Evolutionary conservation across 139 green algal species (phyloP).

Genomic region (Coccomyxa sp.): DNA sequence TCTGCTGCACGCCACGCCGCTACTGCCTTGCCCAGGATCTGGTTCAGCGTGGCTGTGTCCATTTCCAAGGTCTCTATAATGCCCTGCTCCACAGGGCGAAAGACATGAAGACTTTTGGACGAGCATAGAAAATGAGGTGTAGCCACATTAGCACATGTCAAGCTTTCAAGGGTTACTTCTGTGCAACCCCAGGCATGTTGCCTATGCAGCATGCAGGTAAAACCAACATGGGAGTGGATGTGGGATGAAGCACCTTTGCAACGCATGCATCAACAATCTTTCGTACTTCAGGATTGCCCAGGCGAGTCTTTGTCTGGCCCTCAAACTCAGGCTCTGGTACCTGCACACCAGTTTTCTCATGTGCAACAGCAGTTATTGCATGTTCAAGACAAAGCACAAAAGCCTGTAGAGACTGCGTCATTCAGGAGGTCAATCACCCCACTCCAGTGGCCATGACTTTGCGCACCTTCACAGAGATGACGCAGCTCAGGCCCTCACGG

Average conservation of each 20-base stretch:
- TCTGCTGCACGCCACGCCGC: slow-evolving; percentile 73
- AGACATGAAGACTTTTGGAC: not conserved
- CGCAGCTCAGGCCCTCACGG: slow-evolving; percentile 71
- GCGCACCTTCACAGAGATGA: slow-evolving; percentile 73
- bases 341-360: slow-evolving; percentile 16
- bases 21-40: slow-evolving; percentile 63
- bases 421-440: not conserved
- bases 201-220: too few relatives aligned
- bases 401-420: not conserved
- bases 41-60: slow-evolving; percentile 30
- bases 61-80: slow-evolving; percentile 56
- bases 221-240: not conserved
- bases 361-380: not conserved
- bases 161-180: not conserved
- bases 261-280: slow-evolving; percentile 74
- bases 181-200: not conserved
- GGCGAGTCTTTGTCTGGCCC: slow-evolving; percentile 95
- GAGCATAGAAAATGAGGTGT: not conserved
- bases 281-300: slow-evolving; percentile 91
- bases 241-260: slow-evolving; percentile 19
- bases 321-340: slow-evolving; percentile 95
- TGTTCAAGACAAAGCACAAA: not conserved
- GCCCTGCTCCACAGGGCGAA: slow-evolving; percentile 3
- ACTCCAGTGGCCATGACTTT: not conserved
- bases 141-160: too few relatives aligned